Evolutionary conservation across 179 eudicot species (phyloP).

Genomic region (Beta lomatogona): DNA sequence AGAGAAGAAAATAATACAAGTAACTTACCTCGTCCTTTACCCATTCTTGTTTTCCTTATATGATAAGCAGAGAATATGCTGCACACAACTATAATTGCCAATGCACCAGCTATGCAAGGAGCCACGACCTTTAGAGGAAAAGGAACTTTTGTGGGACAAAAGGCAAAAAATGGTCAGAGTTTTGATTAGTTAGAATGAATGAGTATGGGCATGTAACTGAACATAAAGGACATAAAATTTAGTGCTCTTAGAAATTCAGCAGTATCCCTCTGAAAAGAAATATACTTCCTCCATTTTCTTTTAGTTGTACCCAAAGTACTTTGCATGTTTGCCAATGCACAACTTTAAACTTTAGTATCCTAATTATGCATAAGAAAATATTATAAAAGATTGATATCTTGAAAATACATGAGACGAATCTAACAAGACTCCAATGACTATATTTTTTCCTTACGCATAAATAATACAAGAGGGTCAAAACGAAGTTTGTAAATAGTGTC

Average conservation of each 20-base stretch:
- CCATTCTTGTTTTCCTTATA: slow-evolving; percentile 7
- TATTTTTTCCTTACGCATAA: too few relatives aligned
- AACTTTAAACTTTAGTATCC: too few relatives aligned
- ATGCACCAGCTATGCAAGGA: slow-evolving; percentile 28
- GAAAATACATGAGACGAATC: too few relatives aligned
- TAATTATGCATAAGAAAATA: too few relatives aligned
- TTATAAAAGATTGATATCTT: too few relatives aligned
- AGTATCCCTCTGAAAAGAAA: neutral
- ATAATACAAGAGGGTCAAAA: too few relatives aligned
- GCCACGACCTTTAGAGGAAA: slow-evolving; percentile 10
- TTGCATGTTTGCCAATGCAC: too few relatives aligned
- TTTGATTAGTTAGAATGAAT: too few relatives aligned
- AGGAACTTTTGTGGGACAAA: neutral
- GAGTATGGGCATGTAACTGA: neutral
- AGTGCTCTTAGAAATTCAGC: neutral
- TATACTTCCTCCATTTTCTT: too few relatives aligned
- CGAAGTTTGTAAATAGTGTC: too few relatives aligned
- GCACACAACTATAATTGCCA: slow-evolving; percentile 19
- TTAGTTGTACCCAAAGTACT: too few relatives aligned
- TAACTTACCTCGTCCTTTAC: slow-evolving; percentile 3
- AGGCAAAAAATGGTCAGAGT: neutral
- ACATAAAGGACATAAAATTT: neutral
- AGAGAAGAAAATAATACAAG: neutral
- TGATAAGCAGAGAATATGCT: neutral
- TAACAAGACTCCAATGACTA: too few relatives aligned